These are phyloP conservation scores for Umbelopsis isabellina DNA, from an alignment of 192 early-diverging fungal genomes.

Conservation along the genomic window DNA sequence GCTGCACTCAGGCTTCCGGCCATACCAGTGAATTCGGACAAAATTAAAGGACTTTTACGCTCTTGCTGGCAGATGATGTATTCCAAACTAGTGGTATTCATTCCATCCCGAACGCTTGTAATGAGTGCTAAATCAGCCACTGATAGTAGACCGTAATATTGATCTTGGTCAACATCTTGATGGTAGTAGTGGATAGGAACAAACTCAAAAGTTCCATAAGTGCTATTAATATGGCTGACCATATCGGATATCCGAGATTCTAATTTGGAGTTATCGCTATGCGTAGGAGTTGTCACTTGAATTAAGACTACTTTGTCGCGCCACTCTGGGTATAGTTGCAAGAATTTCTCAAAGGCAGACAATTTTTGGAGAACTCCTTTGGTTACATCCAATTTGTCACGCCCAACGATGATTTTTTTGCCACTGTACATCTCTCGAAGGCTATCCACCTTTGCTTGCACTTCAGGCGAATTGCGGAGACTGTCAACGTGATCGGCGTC, in stretches of 20 bases:
- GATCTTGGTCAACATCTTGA: slow-evolving; percentile 91
- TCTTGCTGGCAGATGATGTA: slow-evolving; percentile 92
- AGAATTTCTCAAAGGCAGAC: slow-evolving; percentile 92
- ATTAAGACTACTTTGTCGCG: slow-evolving; percentile 90
- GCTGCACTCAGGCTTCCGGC: slow-evolving; percentile 80
- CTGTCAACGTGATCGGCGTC: slow-evolving; percentile 74
- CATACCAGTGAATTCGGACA: slow-evolving; percentile 97
- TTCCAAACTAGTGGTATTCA: slow-evolving; percentile 96
- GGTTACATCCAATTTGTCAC: slow-evolving; percentile 93
- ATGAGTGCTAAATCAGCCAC: slow-evolving; percentile 95
- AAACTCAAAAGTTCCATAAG: slow-evolving; percentile 93
- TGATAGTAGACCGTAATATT: slow-evolving; percentile 91
- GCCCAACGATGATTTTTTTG: slow-evolving; percentile 95
- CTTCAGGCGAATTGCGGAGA: slow-evolving; percentile 64
- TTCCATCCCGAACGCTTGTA: slow-evolving; percentile 92
- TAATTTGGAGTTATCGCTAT: slow-evolving; percentile 63
- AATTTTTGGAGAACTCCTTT: slow-evolving; percentile 96
- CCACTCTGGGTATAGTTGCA: slow-evolving; percentile 91
- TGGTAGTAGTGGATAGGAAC: slow-evolving; percentile 93
- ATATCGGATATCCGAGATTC: slow-evolving; percentile 90
- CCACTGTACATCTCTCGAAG: slow-evolving; percentile 84
- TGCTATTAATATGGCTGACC: slow-evolving; percentile 93
- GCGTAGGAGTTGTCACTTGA: slow-evolving; percentile 92
- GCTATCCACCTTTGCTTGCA: slow-evolving; percentile 76
- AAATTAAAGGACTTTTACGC: slow-evolving; percentile 83